Conservation (phyloP, 805 yeast genomes). For the Candida krabiensis region DNA sequence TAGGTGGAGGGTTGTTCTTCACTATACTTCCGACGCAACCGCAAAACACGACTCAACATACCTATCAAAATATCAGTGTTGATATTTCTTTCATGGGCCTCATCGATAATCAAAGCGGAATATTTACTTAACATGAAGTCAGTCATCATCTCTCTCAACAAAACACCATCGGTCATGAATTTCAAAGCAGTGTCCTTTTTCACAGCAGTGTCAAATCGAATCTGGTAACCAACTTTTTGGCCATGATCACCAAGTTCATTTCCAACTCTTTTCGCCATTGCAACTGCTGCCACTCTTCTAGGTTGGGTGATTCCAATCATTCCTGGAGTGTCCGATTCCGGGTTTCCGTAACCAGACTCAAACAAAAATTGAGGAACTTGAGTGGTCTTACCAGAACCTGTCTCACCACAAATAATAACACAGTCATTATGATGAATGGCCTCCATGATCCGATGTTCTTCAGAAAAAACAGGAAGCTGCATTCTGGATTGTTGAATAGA, state of each 20-base stretch:
- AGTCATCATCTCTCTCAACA: slow-evolving; percentile 87
- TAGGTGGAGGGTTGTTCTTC: slow-evolving; percentile 44
- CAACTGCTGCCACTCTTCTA: slow-evolving; percentile 89
- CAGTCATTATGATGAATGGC: slow-evolving; percentile 91
- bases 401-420: slow-evolving; percentile 92
- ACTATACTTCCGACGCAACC: slow-evolving; percentile 60
- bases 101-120: slow-evolving; percentile 88
- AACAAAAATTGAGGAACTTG: slow-evolving; percentile 95
- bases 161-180: slow-evolving; percentile 94
- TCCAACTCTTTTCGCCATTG: slow-evolving; percentile 82
- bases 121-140: slow-evolving; percentile 81
- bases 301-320: slow-evolving; percentile 98
- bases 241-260: slow-evolving; percentile 75
- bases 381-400: slow-evolving; percentile 98
- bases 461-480: slow-evolving; percentile 83
- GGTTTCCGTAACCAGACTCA: slow-evolving; percentile 85
- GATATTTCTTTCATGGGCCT: slow-evolving; percentile 96
- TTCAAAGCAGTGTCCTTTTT: slow-evolving; percentile 69
- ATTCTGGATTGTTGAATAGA: slow-evolving; percentile 68
- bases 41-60: slow-evolving; percentile 83
- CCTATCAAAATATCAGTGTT: slow-evolving; percentile 97
- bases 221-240: slow-evolving; percentile 72
- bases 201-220: slow-evolving; percentile 73
- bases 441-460: slow-evolving; percentile 93
- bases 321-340: slow-evolving; percentile 69